Evolutionary conservation across 352 stramenopile genomes (phyloP), one percentile per base, ranked within the genome.

Genomic region (Thraustotheca clavata): DNA sequence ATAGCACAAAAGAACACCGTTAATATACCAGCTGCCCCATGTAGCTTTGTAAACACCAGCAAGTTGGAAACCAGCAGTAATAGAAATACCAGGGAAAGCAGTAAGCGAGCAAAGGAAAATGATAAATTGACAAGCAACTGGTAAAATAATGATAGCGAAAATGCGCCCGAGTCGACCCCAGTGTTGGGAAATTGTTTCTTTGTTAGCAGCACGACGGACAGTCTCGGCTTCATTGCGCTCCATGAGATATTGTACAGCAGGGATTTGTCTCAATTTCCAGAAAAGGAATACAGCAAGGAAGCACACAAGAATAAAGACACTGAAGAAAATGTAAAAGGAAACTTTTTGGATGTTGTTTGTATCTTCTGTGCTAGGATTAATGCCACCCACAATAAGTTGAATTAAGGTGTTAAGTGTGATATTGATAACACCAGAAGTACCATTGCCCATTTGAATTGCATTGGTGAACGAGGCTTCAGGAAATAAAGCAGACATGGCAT

Each of bases 301-400:
- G 4, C 81, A 68, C 29, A 88, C 75, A 24, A 85, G 24, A 29
- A 87, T 76, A 1, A 87, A 63, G 34, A 86, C 61, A 0, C 65
- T 66, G 60, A 89, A 86, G 67, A 86, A 87, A 26, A 89, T 68
- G 68, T 87, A 87, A 65, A 89, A 86, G 12, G 62, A 55, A 18
- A 65, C 35, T 46, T 24, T 39, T 3, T 54, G 24, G 57, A 65
- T 65, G 41, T 26, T 18, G 14, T 71, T 55, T 33, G 69, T 66
- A 11, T 75, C 75, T 49, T 57, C 68, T 27, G 72, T 72, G 2
- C 72, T 80, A 50, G 80, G 68, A 14, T 77, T 54, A 3, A 73
- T 67, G 20, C 80, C 76, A 11, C 76, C 78, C 3, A 87, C 72
- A 4, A 76, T 52, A 4, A 88, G 67, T 39, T 76, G 73, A 22